Base-by-base conservation (phyloP, 345 rosid genomes). In the Eucalyptus shirleyi region DNA sequence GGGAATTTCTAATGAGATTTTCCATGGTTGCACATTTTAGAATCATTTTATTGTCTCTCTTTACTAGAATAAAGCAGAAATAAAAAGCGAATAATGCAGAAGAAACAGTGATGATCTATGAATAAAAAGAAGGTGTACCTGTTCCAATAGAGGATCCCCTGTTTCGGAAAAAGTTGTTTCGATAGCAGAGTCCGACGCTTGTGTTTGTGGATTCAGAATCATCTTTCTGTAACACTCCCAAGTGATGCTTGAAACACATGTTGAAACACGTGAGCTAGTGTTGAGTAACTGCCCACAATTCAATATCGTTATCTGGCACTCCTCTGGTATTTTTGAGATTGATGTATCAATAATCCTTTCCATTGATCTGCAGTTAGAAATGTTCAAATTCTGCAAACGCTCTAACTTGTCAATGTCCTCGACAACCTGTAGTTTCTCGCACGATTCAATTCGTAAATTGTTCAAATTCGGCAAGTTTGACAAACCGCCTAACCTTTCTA, bases 401-500 rank as follows among this genome's bases (percentile, higher is more conserved):
- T 65, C 77, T 7, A 69, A 69, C 6, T 32, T 23, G 12, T 17
- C 23, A 9, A 17, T 32, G 81, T 42, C 42, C 23, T 69, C 81
- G 0, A 17, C 42, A 17, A 7, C 2, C 23, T 32, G 81, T 13
- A 32, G 42, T 5, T 18, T 67, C 2, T 16, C 1, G 42, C 42
- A 16, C 2, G 1, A 0, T 8, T 0, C 0, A 32, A 67, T 32
- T 0, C 5, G 0, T 67, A 67, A 67, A 1, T 0, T 6, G 44
- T 2, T 5, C 42, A 69, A 69, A 17, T 32, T 69, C 81, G 32
- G 17, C 42, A 16, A 8, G 11, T 55, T 55, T 55, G 60, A 55
- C 60, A 55, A 8, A 8, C 23, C 40, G 3, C 40, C 21, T 67
- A 67, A 1, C 21, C 40, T 7, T 15, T 16, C 16, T 4, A 67